phyloP scores from a whole-genome alignment of 2,329 filamentous ascomycete genomes.

The Aspergillus neotritici region DNA sequence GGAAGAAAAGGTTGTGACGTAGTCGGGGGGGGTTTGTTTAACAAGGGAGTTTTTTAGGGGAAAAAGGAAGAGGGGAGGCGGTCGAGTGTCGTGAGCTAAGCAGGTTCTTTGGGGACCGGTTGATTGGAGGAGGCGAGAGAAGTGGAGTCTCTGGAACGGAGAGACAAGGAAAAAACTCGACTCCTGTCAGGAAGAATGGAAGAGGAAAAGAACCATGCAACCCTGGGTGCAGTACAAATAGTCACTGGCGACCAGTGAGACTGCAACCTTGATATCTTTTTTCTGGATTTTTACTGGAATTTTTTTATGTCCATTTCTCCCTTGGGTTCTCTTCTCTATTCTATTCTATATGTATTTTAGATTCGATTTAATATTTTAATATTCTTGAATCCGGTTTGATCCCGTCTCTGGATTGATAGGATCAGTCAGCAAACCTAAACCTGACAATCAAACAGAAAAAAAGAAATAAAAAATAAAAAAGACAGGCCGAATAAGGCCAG shows the following conservation, averaged over 20 bases:
- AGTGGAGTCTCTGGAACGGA: no score
- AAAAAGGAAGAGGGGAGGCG: constrained; percentile 21
- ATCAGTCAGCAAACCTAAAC: no score
- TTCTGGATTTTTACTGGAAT: constrained; percentile 2
- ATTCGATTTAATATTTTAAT: neutral
- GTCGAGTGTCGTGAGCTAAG: constrained; percentile 20
- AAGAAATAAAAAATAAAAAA: neutral
- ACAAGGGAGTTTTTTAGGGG: constrained; percentile 31
- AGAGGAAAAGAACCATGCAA: constrained; percentile 10
- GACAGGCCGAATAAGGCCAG: constrained; percentile 3
- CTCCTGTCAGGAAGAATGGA: constrained; percentile 11
- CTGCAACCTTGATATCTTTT: constrained; percentile 9
- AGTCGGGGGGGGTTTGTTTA: constrained; percentile 24
- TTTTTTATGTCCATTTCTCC: neutral
- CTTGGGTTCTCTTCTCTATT: neutral
- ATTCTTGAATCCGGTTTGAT: neutral
- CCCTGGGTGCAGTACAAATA: constrained; percentile 20
- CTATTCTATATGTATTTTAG: neutral
- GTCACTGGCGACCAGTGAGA: constrained; percentile 12
- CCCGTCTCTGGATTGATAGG: no score
- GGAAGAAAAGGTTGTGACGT: constrained; percentile 33
- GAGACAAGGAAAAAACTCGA: constrained; percentile 6
- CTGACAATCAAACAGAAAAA: neutral
- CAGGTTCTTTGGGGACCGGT: neutral
- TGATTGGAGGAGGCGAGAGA: neutral